A percentile compares a stretch with the other conserved stretches of the same genome.
Evolutionary conservation across 2,329 filamentous ascomycete species (phyloP).

Genomic region (Coniochaeta pulveracea): DNA sequence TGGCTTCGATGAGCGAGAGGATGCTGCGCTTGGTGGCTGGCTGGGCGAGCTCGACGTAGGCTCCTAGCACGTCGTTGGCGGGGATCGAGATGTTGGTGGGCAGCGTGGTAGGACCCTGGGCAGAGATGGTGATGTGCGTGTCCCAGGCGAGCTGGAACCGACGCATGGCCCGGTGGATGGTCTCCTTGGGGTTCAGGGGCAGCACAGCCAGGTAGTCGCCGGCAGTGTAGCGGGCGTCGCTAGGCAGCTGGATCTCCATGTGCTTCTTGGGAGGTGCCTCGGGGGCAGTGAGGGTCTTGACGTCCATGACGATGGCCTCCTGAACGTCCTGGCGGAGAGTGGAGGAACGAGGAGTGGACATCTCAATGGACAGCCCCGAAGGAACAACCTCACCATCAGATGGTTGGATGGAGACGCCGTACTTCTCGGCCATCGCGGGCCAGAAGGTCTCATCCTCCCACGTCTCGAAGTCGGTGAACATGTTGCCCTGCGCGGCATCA

Average conservation of each 20-base stretch:
- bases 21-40: slow-evolving; percentile 54
- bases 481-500: slow-evolving; percentile 51
- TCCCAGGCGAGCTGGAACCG: slow-evolving; percentile 61
- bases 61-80: slow-evolving; percentile 51
- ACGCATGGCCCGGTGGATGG: slow-evolving; percentile 51
- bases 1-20: slow-evolving; percentile 17
- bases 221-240: slow-evolving; percentile 52
- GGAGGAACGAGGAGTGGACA: slow-evolving; percentile 41
- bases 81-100: slow-evolving; percentile 46
- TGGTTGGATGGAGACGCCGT: slow-evolving; percentile 15
- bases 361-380: slow-evolving; percentile 29
- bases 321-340: slow-evolving; percentile 52
- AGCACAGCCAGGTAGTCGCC: slow-evolving; percentile 70
- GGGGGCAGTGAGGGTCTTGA: slow-evolving; percentile 30
- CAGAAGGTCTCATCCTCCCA: slow-evolving; percentile 51
- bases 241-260: slow-evolving; percentile 57
- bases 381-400: slow-evolving; percentile 11
- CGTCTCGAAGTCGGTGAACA: slow-evolving; percentile 55
- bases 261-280: slow-evolving; percentile 39
- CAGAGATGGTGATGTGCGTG: slow-evolving; percentile 48
- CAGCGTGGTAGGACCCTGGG: slow-evolving; percentile 37
- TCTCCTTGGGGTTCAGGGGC: slow-evolving; percentile 55
- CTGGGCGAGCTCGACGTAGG: slow-evolving; percentile 63
- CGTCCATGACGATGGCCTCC: slow-evolving; percentile 46
- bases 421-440: slow-evolving; percentile 35